Conservation (phyloP, 306 rosid species). For the Prunus mongolica region DNA sequence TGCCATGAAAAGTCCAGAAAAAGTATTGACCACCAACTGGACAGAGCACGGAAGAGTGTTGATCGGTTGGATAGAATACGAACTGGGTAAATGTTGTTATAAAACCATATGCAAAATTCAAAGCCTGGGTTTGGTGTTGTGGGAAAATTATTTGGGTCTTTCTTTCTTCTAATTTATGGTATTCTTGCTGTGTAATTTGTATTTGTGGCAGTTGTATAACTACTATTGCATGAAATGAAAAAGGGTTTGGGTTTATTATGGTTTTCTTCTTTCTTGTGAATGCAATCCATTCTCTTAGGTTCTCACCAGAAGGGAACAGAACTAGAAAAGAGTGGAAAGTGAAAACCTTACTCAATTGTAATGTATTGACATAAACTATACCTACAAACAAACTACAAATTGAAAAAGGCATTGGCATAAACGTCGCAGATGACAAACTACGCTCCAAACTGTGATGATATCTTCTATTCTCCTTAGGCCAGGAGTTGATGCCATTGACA, state of each 20-base stretch:
- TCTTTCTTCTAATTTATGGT: constrained; percentile 32
- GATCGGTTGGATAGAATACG: constrained; percentile 84
- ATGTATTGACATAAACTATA: background rate
- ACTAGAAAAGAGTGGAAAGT: no score
- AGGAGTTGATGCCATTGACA: no score
- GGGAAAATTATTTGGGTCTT: constrained; percentile 19
- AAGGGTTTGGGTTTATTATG: constrained; percentile 40
- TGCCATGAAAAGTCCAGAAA: constrained; percentile 87
- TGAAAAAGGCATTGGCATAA: background rate
- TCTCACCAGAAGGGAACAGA: no score
- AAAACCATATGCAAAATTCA: constrained; percentile 33
- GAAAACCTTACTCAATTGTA: no score
- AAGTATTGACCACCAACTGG: constrained; percentile 72
- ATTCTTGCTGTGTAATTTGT: constrained; percentile 51
- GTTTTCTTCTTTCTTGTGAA: constrained; percentile 23
- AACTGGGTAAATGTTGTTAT: constrained; percentile 46
- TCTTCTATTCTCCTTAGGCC: background rate
- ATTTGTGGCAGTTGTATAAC: constrained; percentile 38
- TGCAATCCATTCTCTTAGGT: background rate
- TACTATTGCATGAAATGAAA: constrained; percentile 36
- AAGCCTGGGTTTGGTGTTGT: constrained; percentile 42
- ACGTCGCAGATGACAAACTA: background rate
- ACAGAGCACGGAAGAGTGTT: constrained; percentile 81
- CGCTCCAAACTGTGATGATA: background rate
- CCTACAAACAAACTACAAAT: background rate